Conservation (phyloP, 306 rosid species). For the Acacia melanoxylon region DNA sequence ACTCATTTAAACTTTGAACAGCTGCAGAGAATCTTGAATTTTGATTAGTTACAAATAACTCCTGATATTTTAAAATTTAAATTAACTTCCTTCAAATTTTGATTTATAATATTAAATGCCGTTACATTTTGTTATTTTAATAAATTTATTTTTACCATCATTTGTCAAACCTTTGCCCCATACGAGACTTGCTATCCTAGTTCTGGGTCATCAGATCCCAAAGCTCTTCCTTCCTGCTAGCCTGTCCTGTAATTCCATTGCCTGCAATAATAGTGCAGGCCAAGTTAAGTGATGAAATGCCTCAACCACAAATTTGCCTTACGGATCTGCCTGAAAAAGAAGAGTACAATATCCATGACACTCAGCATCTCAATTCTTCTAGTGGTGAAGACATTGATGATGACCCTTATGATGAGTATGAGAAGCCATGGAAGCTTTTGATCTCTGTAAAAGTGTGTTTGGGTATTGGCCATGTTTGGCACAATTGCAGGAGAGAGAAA, state of each 20-base stretch:
- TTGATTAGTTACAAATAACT: too few species aligned
- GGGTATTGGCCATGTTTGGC: conserved; percentile 83
- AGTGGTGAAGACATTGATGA: conserved; percentile 30
- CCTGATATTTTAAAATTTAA: too few species aligned
- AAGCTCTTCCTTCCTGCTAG: conserved; percentile 11
- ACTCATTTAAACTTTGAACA: fast-evolving
- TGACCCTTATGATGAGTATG: conserved; percentile 28
- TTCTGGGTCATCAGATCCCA: conserved; percentile 23
- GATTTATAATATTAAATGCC: too few species aligned
- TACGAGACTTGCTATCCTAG: conserved; percentile 68
- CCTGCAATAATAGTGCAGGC: conserved; percentile 25
- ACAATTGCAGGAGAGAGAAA: conserved; percentile 36
- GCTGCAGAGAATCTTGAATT: too few species aligned
- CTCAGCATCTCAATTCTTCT: neutral
- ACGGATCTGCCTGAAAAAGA: neutral
- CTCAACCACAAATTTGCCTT: conserved; percentile 17
- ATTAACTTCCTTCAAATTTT: too few species aligned
- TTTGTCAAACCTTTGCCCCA: conserved; percentile 52
- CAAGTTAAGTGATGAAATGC: conserved; percentile 32
- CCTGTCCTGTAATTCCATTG: conserved; percentile 16
- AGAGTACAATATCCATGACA: too few species aligned
- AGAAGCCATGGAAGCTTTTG: conserved; percentile 71
- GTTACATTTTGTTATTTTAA: too few species aligned
- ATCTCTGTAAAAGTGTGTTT: conserved; percentile 76
- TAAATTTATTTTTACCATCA: too few species aligned